A percentile compares a stretch with the other conserved stretches of the same genome.
These are phyloP conservation scores for Knoxia roxburghii DNA, from an alignment of 257 asterid genomes.

Conservation along the genomic window DNA sequence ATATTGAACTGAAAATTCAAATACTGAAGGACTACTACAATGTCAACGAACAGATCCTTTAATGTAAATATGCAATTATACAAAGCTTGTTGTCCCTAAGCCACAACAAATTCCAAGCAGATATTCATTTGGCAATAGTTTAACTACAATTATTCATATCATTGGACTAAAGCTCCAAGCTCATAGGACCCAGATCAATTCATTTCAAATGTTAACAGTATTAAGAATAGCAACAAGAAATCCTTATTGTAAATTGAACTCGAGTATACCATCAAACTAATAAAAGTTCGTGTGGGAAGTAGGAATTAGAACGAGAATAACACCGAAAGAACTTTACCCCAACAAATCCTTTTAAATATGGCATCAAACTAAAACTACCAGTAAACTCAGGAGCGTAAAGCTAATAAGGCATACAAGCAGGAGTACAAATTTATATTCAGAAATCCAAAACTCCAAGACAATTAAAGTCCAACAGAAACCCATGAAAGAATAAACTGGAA, in stretches of 20 bases:
- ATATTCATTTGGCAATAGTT: not conserved
- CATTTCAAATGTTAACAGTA: not conserved
- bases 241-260: not conserved
- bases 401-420: not conserved
- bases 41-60: not conserved
- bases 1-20: not conserved
- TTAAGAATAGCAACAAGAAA: not conserved
- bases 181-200: not conserved
- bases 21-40: not conserved
- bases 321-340: not conserved
- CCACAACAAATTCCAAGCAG: conserved; percentile 1
- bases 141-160: not conserved
- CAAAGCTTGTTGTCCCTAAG: not conserved
- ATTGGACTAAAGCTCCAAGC: not conserved
- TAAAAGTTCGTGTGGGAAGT: not conserved
- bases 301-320: not conserved
- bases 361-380: not conserved
- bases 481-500: conserved; percentile 9
- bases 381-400: not conserved
- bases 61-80: not conserved
- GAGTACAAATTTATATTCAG: not conserved
- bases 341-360: not conserved
- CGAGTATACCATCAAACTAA: not conserved
- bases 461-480: not conserved
- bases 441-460: conserved; percentile 1